Percentiles rank a stretch among this genome's conserved stretches.
These are phyloP conservation scores for Linnemannia zychae DNA, from an alignment of 192 early-diverging fungal species.

Conservation along the genomic window DNA sequence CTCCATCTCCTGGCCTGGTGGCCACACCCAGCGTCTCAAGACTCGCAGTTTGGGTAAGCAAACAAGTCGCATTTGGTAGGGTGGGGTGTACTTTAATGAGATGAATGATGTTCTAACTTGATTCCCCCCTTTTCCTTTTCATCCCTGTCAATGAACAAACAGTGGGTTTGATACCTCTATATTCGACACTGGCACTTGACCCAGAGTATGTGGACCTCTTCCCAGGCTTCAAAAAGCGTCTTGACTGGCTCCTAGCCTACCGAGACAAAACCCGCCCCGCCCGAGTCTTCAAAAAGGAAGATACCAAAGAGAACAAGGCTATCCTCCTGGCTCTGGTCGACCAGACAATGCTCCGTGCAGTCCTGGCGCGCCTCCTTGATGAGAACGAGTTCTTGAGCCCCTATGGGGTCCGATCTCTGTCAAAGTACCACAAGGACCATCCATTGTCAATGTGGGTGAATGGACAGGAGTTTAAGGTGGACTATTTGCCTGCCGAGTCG, in stretches of 20 bases:
- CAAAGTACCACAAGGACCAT: conserved; percentile 61
- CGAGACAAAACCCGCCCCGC: conserved; percentile 34
- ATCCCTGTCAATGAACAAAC: not conserved
- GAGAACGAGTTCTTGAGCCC: conserved; percentile 64
- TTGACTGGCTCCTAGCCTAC: conserved; percentile 41
- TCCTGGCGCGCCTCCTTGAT: conserved; percentile 61
- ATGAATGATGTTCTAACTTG: too few species aligned
- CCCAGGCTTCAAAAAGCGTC: conserved; percentile 39
- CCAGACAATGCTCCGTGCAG: conserved; percentile 52
- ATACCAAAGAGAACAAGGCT: conserved; percentile 37
- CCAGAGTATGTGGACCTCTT: conserved; percentile 54
- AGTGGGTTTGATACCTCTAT: conserved; percentile 66
- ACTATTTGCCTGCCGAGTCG: conserved; percentile 62
- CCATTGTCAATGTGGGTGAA: conserved; percentile 62
- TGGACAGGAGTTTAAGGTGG: conserved; percentile 58
- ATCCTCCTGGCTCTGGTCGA: conserved; percentile 59
- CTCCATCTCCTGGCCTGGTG: conserved; percentile 61
- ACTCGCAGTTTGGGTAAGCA: conserved; percentile 62
- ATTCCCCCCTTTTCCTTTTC: not conserved
- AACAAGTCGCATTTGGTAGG: not conserved
- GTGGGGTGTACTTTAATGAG: not conserved
- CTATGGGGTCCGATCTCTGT: conserved; percentile 63
- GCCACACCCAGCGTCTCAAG: conserved; percentile 59
- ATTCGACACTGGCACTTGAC: conserved; percentile 59
- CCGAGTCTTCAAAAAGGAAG: conserved; percentile 40